phyloP scores from a whole-genome alignment of 257 asterid species.

The Datura wrightii region DNA sequence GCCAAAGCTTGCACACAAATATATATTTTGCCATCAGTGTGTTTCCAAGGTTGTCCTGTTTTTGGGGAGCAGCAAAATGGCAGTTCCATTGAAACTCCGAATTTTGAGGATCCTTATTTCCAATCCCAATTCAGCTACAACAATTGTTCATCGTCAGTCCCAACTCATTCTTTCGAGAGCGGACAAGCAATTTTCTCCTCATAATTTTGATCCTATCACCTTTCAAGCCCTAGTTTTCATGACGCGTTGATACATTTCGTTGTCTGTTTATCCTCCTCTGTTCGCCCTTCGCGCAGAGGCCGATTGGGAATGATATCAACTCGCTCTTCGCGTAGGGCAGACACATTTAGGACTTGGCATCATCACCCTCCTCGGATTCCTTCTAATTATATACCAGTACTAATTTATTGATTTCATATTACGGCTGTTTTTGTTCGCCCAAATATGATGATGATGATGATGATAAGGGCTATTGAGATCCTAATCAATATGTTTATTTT shows the following conservation, averaged over 20 bases:
- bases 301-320: conserved; percentile 11
- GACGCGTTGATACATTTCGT: not conserved
- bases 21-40: no score
- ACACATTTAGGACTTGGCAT: not conserved
- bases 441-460: not conserved
- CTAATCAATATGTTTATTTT: not conserved
- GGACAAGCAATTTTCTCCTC: conserved; percentile 6
- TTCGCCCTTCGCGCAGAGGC: conserved; percentile 17
- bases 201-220: not conserved
- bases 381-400: not conserved
- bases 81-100: not conserved
- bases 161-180: not conserved
- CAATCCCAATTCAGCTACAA: not conserved
- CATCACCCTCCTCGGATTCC: not conserved
- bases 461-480: not conserved
- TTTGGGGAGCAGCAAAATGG: conserved; percentile 15
- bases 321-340: conserved; percentile 22
- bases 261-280: not conserved
- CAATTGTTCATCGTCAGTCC: not conserved
- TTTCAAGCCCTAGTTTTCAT: not conserved
- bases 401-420: not conserved
- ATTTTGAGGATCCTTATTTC: not conserved
- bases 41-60: not conserved
- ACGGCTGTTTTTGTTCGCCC: not conserved
- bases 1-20: no score